phyloP scores from a whole-genome alignment of 352 stramenopile species.

The Phytophthora pistaciae region DNA sequence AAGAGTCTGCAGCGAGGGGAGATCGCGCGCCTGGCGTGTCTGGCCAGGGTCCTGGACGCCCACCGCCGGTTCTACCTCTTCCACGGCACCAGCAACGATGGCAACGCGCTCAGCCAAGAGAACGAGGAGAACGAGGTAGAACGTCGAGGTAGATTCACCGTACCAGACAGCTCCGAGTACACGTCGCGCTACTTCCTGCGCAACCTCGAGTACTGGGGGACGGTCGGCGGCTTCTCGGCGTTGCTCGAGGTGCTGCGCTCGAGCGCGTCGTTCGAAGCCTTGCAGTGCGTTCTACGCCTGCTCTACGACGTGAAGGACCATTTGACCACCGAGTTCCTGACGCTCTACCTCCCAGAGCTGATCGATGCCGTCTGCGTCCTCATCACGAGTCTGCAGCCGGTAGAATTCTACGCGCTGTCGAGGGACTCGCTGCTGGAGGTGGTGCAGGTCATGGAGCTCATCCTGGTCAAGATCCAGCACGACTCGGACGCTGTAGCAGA shows the following conservation, averaged over 20 bases:
- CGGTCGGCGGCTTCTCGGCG: slow-evolving; percentile 61
- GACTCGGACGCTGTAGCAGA: slow-evolving; percentile 3
- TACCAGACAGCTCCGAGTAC: slow-evolving; percentile 7
- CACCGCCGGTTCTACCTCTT: slow-evolving; percentile 69
- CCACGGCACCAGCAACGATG: slow-evolving; percentile 21
- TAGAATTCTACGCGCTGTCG: slow-evolving; percentile 47
- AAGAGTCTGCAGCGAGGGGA: slow-evolving; percentile 47
- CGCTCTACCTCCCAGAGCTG: slow-evolving; percentile 47
- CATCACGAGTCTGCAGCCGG: slow-evolving; percentile 26
- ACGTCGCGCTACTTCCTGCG: slow-evolving; percentile 50
- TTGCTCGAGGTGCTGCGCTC: slow-evolving; percentile 52
- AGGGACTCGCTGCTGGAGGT: slow-evolving; percentile 66
- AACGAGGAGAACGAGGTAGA: slow-evolving; percentile 1
- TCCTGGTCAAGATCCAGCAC: slow-evolving; percentile 49
- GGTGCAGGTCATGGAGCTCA: slow-evolving; percentile 65
- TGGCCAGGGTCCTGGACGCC: slow-evolving; percentile 67
- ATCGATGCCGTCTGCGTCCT: slow-evolving; percentile 38
- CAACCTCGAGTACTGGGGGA: slow-evolving; percentile 67
- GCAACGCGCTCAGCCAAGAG: background rate
- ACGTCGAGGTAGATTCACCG: slow-evolving; percentile 16
- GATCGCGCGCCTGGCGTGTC: slow-evolving; percentile 46
- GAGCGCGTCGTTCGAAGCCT: slow-evolving; percentile 52
- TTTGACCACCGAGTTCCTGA: slow-evolving; percentile 48
- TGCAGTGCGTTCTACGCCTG: slow-evolving; percentile 63
- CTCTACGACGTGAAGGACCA: slow-evolving; percentile 76